Base-by-base conservation (phyloP, 202 grass and related monocot species). In the Saccharum hybrid region DNA sequence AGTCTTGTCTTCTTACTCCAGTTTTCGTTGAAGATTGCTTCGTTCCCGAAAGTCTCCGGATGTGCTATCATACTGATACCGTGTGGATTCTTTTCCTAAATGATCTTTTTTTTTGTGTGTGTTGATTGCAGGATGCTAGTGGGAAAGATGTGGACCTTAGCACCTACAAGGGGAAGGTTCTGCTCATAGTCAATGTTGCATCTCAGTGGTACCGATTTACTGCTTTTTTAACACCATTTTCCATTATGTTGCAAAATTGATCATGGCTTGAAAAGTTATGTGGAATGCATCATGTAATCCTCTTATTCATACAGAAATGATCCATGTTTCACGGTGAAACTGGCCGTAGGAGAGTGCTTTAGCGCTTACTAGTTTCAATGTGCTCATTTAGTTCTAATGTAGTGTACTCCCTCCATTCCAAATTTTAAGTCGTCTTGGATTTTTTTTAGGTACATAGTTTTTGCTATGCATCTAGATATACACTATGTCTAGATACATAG, bases 111-210 rank as follows among this genome's bases (percentile, higher is more conserved):
- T 71, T 39, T 34, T 36, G 26, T 26, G 2, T 2, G 33, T 34
- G 18, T 79, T 51, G 10, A 45, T 63, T 75, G 81, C 72, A 96
- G 92, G 96, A 98, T 90, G 87, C 90, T 15, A 98, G 77, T 5
- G 92, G 91, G 45, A 93, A 98, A 81, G 92, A 98, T 84, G 92
- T 93, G 33, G 92, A 98, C 72, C 87, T 95, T 30, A 91, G 90
- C 83, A 90, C 75, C 28, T 98, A 90, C 87, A 98, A 93, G 83
- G 95, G 90, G 69, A 98, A 95, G 77, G 92, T 86, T 69, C 76
- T 98, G 68, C 88, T 98, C 72, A 92, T 98, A 67, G 93, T 98
- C 39, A 98, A 98, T 83, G 96, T 98, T 67, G 96, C 96, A 82
- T 98, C 96, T 7, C 91, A 95, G 77, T 98, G 96, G 96, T 98